These are phyloP conservation scores for Kuraishia ogatae DNA, from an alignment of 805 yeast species.

Conservation along the genomic window DNA sequence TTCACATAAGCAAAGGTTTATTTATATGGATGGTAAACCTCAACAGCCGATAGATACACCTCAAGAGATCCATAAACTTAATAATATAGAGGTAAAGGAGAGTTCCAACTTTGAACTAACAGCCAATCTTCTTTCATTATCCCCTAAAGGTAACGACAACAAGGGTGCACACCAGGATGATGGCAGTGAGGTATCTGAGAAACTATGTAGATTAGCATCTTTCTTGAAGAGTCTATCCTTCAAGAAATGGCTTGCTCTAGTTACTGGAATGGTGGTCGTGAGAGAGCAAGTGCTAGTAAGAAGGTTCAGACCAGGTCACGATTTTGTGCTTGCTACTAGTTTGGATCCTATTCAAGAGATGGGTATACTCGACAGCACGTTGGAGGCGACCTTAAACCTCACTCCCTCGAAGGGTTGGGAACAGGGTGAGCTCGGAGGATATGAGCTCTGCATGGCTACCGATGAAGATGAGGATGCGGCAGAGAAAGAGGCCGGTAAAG, in stretches of 20 bases:
- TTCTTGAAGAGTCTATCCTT: conserved; percentile 57
- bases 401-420: conserved; percentile 86
- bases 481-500: conserved; percentile 32
- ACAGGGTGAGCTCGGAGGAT: conserved; percentile 87
- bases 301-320: conserved; percentile 91
- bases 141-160: background rate
- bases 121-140: background rate
- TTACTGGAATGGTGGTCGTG: conserved; percentile 56
- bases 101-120: conserved; percentile 41
- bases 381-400: conserved; percentile 76
- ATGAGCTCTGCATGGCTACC: conserved; percentile 80
- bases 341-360: conserved; percentile 21
- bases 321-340: conserved; percentile 81
- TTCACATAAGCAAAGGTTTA: conserved; percentile 83
- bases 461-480: conserved; percentile 36
- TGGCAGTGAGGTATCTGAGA: conserved; percentile 18
- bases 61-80: conserved; percentile 21
- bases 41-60: conserved; percentile 22
- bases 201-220: conserved; percentile 43
- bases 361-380: conserved; percentile 37
- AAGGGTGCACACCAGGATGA: conserved; percentile 8
- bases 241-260: conserved; percentile 53
- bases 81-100: conserved; percentile 31
- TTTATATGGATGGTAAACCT: conserved; percentile 68
- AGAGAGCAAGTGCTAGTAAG: conserved; percentile 67